These are phyloP conservation scores for Chloranthus sessilifolius DNA, from an alignment of 164 flowering plant genomes.

Conservation along the genomic window DNA sequence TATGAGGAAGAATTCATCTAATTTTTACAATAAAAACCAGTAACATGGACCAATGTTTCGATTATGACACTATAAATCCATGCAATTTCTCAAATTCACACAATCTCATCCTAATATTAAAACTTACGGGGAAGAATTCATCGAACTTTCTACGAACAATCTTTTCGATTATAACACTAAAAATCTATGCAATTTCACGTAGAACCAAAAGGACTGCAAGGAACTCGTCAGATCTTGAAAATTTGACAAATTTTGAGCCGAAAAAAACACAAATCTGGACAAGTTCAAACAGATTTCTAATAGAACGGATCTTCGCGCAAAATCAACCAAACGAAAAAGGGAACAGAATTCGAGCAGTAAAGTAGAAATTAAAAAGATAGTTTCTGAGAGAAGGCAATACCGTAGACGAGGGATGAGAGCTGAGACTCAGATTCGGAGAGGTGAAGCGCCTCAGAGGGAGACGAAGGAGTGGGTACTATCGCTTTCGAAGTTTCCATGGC, in stretches of 20 bases:
- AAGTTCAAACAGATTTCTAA: background rate
- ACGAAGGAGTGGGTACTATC: constrained; percentile 20
- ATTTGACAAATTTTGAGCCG: background rate
- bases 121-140: background rate
- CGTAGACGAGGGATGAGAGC: constrained; percentile 38
- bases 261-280: background rate
- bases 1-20: too few relatives aligned
- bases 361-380: background rate
- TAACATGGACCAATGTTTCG: too few relatives aligned
- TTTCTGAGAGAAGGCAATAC: constrained; percentile 16
- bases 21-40: too few relatives aligned
- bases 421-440: constrained; percentile 30
- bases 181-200: background rate
- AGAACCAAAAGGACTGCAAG: background rate
- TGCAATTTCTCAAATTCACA: too few relatives aligned
- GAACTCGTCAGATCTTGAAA: constrained; percentile 3
- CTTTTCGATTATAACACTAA: background rate
- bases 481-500: constrained; percentile 13
- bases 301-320: background rate
- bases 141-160: background rate
- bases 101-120: background rate
- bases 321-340: background rate
- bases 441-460: constrained; percentile 21
- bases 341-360: too few relatives aligned
- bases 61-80: too few relatives aligned